These are phyloP conservation scores for Xenoacremonium recifei DNA, from an alignment of 2,329 filamentous ascomycete species.

Conservation along the genomic window DNA sequence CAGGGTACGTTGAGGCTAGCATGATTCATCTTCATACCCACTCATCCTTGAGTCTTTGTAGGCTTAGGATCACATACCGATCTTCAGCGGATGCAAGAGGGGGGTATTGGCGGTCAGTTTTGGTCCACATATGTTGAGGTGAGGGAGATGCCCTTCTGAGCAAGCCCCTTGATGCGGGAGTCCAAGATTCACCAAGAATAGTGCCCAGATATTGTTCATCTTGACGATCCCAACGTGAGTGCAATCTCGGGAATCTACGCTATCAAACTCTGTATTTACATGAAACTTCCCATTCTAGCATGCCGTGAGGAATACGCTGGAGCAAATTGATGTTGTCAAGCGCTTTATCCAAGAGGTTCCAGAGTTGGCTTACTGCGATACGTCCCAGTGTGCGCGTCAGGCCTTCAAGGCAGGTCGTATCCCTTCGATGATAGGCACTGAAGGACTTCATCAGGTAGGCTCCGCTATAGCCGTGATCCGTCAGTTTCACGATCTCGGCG, in stretches of 20 bases:
- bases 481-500: constrained; percentile 26
- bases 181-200: too few species aligned
- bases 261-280: too few species aligned
- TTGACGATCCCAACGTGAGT: too few species aligned
- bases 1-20: constrained; percentile 16
- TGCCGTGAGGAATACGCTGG: constrained; percentile 15
- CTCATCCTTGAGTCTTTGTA: too few species aligned
- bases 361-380: constrained; percentile 12
- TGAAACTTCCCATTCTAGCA: too few species aligned
- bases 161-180: constrained; percentile 24
- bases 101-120: constrained; percentile 30
- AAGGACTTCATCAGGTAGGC: constrained; percentile 12
- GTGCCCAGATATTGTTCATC: too few species aligned
- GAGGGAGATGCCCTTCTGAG: constrained; percentile 18
- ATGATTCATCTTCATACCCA: too few species aligned
- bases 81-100: constrained; percentile 24
- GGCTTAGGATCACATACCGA: too few species aligned
- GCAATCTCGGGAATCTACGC: too few species aligned
- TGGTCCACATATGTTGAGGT: constrained; percentile 29
- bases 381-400: constrained; percentile 1
- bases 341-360: constrained; percentile 11
- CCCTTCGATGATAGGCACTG: constrained; percentile 11
- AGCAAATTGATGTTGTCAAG: constrained; percentile 14
- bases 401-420: constrained; percentile 10
- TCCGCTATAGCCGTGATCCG: constrained; percentile 10